Evolutionary conservation across 2,329 filamentous ascomycete species (phyloP), one percentile per base, ranked within the genome.

Genomic region (Alternaria viburni): DNA sequence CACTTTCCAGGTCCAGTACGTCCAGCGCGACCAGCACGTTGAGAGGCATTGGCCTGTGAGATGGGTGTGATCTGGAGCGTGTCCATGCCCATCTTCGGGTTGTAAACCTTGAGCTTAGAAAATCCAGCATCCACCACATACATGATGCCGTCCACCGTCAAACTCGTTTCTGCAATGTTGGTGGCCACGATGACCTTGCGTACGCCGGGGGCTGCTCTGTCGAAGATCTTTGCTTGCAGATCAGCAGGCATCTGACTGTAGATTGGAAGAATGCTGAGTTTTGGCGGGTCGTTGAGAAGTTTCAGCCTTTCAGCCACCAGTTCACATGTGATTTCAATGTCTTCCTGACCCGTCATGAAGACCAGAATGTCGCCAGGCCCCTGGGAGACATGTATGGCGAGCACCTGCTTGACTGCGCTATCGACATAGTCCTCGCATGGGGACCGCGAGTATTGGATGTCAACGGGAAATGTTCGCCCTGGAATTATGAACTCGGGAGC

Each of bases 161-260:
- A 84, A 85, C 93, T 97, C 0, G 96, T 99, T 80, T 99, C 96
- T 2, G 96, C 96, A 80, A 99, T 99, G 74, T 99, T 99, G 30
- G 96, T 99, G 1, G 96, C 96, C 44, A 99, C 95, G 68, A 99
- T 97, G 73, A 97, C 96, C 78, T 99, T 99, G 62, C 96, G 90
- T 5, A 97, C 94, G 1, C 96, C 96, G 0, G 94, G 91, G 3
- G 92, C 85, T 3, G 96, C 96, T 69, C 90, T 89, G 76, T 99
- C 95, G 73, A 99, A 99, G 69, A 99, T 99, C 81, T 96, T 98
- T 63, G 96, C 93, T 80, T 99, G 96, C 36, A 99, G 84, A 79
- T 99, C 96, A 32, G 96, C 96, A 3, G 96, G 96, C 96, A 99
- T 97, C 80, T 99, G 96, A 86, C 93, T 97, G 87, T 99, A 99